Conservation (phyloP, 169 alveolate species). For the Babesia caballi region DNA sequence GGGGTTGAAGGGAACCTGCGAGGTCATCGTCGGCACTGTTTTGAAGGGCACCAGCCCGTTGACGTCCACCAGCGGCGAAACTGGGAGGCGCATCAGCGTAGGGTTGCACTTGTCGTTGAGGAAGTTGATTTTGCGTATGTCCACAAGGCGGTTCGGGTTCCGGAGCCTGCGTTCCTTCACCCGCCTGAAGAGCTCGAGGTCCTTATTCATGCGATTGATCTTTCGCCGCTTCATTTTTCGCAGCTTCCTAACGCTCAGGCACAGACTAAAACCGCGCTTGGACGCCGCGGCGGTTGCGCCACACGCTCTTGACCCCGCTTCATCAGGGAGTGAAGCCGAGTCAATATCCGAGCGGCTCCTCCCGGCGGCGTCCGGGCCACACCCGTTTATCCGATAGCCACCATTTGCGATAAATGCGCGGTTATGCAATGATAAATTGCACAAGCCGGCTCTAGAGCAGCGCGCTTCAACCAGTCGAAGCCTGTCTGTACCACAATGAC, state of each 20-base stretch:
- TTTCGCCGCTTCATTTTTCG: slow-evolving; percentile 35
- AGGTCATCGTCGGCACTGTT: slow-evolving; percentile 62
- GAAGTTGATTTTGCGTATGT: slow-evolving; percentile 67
- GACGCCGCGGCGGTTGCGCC: not conserved
- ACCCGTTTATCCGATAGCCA: not conserved
- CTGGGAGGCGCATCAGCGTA: slow-evolving; percentile 72
- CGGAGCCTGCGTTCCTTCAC: slow-evolving; percentile 41
- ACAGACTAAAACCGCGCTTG: not conserved
- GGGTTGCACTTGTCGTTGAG: slow-evolving; percentile 70
- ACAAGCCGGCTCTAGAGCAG: no score
- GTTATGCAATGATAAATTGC: no score
- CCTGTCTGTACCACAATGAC: no score
- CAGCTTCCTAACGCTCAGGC: slow-evolving; percentile 3
- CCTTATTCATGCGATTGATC: slow-evolving; percentile 53
- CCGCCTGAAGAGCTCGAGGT: slow-evolving; percentile 29
- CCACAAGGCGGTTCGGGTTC: slow-evolving; percentile 68
- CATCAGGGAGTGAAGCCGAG: not conserved
- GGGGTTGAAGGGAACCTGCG: slow-evolving; percentile 60
- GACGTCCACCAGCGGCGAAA: slow-evolving; percentile 68
- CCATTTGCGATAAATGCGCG: not conserved
- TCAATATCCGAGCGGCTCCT: not conserved
- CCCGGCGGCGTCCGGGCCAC: not conserved
- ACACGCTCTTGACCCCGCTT: not conserved
- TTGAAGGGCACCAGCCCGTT: slow-evolving; percentile 71
- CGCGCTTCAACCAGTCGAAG: no score